phyloP scores from a whole-genome alignment of 345 rosid species.

The Populus tremula region DNA sequence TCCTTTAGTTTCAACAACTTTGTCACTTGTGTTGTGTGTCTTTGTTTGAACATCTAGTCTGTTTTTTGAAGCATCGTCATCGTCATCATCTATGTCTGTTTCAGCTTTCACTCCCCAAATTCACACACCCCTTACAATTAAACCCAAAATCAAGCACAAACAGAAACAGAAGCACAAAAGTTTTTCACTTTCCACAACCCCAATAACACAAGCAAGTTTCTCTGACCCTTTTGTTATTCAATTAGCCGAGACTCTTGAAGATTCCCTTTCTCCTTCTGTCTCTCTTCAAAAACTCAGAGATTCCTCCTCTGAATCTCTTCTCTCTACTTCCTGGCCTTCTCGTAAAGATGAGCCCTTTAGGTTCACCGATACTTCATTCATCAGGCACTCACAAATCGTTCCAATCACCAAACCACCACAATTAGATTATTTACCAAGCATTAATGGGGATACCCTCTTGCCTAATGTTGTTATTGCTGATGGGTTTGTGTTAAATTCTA shows the following conservation, averaged over 20 bases:
- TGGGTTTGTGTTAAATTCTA: conserved; percentile 59
- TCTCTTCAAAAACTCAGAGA: conserved; percentile 74
- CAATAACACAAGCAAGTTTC: conserved; percentile 48
- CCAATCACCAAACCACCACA: conserved; percentile 55
- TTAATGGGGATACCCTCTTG: conserved; percentile 39
- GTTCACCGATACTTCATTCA: conserved; percentile 79
- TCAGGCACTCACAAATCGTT: conserved; percentile 54
- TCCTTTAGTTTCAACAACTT: not conserved
- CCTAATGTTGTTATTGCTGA: conserved; percentile 55
- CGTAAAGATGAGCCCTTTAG: conserved; percentile 83
- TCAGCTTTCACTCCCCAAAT: conserved; percentile 2
- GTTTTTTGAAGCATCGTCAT: not conserved
- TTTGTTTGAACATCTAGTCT: not conserved
- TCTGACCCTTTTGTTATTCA: conserved; percentile 87
- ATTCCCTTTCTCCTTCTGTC: conserved; percentile 47
- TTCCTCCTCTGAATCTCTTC: conserved; percentile 56
- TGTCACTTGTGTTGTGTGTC: not conserved
- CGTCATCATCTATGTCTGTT: conserved; percentile 15
- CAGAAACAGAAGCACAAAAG: conserved; percentile 7
- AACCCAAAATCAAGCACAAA: conserved; percentile 1
- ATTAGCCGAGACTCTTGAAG: conserved; percentile 88
- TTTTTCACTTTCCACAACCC: conserved; percentile 1
- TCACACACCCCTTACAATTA: conserved; percentile 7
- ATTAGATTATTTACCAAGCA: conserved; percentile 19
- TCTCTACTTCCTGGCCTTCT: conserved; percentile 85